A percentile compares a stretch with the other conserved stretches of the same genome.
Conservation (phyloP, 805 yeast genomes). For the Metschnikowia reukaufii region DNA sequence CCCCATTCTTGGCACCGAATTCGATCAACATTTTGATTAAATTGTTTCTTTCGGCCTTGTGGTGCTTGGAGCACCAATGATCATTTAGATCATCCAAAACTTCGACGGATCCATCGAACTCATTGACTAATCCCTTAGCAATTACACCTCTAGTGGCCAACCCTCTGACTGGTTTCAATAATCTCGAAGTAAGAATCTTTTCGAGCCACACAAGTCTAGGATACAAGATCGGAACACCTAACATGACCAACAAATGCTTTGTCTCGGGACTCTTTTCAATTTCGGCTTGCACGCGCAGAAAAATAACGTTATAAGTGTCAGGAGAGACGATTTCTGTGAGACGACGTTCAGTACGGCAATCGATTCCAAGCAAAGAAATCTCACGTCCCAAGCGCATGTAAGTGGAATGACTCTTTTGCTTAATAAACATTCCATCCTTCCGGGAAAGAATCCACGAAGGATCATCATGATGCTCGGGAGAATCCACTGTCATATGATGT, state of each 20-base stretch:
- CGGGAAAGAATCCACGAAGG: conserved; percentile 64
- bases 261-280: conserved; percentile 52
- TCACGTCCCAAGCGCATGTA: conserved; percentile 74
- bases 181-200: conserved; percentile 59
- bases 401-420: conserved; percentile 63
- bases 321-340: conserved; percentile 53
- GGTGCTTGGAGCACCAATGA: conserved; percentile 93
- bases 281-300: conserved; percentile 60
- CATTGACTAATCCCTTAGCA: conserved; percentile 76
- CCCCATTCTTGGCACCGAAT: conserved; percentile 62
- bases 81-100: conserved; percentile 91
- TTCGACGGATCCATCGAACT: conserved; percentile 90
- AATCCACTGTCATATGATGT: conserved; percentile 64
- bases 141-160: conserved; percentile 58
- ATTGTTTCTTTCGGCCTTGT: conserved; percentile 79
- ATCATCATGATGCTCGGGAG: conserved; percentile 37
- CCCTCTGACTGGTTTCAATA: conserved; percentile 61
- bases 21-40: conserved; percentile 61
- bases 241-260: conserved; percentile 75
- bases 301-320: conserved; percentile 59
- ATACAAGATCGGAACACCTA: conserved; percentile 94
- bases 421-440: conserved; percentile 65
- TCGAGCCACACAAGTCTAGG: conserved; percentile 94
- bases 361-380: conserved; percentile 74
- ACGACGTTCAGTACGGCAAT: conserved; percentile 90